phyloP scores from a whole-genome alignment of 495 filamentous ascomycete genomes.

The Cercophora sp. region DNA sequence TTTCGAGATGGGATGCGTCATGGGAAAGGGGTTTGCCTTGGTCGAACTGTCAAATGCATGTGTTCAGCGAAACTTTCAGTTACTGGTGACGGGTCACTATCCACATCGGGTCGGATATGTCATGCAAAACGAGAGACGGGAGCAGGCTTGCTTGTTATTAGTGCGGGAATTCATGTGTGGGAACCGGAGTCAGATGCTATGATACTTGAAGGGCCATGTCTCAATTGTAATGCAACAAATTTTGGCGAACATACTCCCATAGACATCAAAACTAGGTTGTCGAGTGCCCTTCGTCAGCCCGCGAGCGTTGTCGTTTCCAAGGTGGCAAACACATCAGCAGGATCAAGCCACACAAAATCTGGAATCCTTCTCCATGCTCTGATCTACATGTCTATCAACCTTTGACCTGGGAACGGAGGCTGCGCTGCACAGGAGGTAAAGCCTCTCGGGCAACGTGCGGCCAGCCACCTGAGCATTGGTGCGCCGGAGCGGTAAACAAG shows the following conservation, averaged over 20 bases:
- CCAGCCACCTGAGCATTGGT: neutral
- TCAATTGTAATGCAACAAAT: slow-evolving; percentile 27
- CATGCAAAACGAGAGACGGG: no score
- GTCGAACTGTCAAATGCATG: no score
- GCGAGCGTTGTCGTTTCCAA: no score
- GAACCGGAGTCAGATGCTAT: slow-evolving; percentile 18
- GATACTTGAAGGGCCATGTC: slow-evolving; percentile 12
- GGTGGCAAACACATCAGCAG: neutral
- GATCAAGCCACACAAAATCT: neutral
- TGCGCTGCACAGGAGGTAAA: neutral
- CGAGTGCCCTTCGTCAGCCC: no score
- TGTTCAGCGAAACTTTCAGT: no score
- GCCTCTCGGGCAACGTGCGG: neutral
- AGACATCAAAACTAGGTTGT: no score
- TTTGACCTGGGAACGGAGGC: no score
- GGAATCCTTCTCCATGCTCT: neutral
- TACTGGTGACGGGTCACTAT: neutral
- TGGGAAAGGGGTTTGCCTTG: no score
- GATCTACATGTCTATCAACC: slow-evolving; percentile 10
- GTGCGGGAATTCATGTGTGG: slow-evolving; percentile 1
- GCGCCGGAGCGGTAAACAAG: neutral
- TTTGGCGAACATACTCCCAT: no score
- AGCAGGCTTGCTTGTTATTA: slow-evolving; percentile 2
- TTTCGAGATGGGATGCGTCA: no score
- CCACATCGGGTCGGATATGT: no score